These are phyloP conservation scores for Metschnikowia similis DNA, from an alignment of 805 yeast species.

Conservation along the genomic window DNA sequence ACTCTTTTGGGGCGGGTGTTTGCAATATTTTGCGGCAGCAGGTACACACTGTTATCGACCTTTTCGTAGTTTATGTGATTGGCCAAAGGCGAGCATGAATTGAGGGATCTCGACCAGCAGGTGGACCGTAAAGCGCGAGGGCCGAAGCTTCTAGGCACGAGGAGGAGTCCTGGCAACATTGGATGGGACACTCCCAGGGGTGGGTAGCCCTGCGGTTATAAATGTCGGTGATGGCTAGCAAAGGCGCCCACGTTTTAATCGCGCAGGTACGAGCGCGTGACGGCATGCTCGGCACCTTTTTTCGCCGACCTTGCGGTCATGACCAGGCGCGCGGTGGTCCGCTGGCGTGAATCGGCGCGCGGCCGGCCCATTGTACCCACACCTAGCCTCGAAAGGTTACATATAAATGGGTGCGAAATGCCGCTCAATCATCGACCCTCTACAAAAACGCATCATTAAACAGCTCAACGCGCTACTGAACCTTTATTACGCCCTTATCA, in stretches of 20 bases:
- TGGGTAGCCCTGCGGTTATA: neutral
- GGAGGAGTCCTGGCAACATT: neutral
- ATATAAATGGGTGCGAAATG: neutral
- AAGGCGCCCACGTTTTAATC: neutral
- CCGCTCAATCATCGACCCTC: neutral
- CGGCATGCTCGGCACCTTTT: neutral
- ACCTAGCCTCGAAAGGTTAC: neutral
- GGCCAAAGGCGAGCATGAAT: neutral
- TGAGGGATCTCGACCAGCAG: neutral
- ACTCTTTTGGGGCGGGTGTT: constrained; percentile 15
- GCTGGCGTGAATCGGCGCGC: neutral
- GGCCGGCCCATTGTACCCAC: neutral
- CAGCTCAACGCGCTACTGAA: too few relatives aligned
- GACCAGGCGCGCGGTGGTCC: too few relatives aligned
- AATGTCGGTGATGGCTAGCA: neutral
- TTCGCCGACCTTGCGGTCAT: neutral
- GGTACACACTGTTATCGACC: neutral
- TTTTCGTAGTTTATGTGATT: neutral
- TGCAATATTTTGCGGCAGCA: neutral
- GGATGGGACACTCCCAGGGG: neutral
- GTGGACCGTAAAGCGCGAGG: neutral
- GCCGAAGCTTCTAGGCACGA: neutral
- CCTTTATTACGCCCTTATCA: too few relatives aligned
- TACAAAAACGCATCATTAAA: too few relatives aligned
- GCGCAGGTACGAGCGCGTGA: neutral